These are phyloP conservation scores for Leccinum boreale DNA, from an alignment of 768 basidiomycete genomes.

Conservation along the genomic window DNA sequence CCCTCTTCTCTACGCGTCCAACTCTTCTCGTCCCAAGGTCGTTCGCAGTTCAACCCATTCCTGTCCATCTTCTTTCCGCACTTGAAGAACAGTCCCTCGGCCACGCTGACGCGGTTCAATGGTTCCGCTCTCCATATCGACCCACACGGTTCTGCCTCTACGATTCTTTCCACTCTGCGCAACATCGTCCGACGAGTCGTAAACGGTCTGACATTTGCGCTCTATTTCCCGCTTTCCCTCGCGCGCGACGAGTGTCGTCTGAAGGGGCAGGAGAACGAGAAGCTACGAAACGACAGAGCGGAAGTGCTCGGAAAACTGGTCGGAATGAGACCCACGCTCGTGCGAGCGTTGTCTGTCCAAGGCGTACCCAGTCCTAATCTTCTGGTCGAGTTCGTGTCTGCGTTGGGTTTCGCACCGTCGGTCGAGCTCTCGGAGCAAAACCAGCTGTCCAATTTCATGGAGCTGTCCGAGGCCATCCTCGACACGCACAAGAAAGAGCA, in stretches of 20 bases:
- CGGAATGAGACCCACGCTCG: constrained; percentile 47
- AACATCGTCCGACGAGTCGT: constrained; percentile 10
- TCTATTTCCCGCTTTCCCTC: constrained; percentile 55
- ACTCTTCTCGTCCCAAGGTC: constrained; percentile 44
- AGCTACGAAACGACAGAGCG: constrained; percentile 65
- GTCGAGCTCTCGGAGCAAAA: constrained; percentile 11
- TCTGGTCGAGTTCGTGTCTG: constrained; percentile 21
- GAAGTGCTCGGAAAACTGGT: constrained; percentile 63
- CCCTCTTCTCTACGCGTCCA: constrained; percentile 44
- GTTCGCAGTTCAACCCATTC: constrained; percentile 40
- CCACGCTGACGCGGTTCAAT: constrained; percentile 15
- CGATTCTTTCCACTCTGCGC: constrained; percentile 6
- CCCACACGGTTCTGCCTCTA: constrained; percentile 6
- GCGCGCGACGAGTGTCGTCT: constrained; percentile 63
- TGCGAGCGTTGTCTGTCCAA: constrained; percentile 26
- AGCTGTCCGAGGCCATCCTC: constrained; percentile 19
- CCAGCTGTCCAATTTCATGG: constrained; percentile 10
- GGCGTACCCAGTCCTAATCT: constrained; percentile 8
- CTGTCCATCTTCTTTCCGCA: constrained; percentile 61
- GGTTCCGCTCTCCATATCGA: constrained; percentile 6
- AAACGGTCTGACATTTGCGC: constrained; percentile 7
- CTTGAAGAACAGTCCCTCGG: constrained; percentile 35
- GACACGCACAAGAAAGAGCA: constrained; percentile 29
- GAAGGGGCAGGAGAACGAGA: constrained; percentile 58
- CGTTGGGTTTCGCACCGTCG: constrained; percentile 18